These are phyloP conservation scores for Ceratocystis colombiana DNA, from an alignment of 2,329 filamentous ascomycete genomes.

Conservation along the genomic window DNA sequence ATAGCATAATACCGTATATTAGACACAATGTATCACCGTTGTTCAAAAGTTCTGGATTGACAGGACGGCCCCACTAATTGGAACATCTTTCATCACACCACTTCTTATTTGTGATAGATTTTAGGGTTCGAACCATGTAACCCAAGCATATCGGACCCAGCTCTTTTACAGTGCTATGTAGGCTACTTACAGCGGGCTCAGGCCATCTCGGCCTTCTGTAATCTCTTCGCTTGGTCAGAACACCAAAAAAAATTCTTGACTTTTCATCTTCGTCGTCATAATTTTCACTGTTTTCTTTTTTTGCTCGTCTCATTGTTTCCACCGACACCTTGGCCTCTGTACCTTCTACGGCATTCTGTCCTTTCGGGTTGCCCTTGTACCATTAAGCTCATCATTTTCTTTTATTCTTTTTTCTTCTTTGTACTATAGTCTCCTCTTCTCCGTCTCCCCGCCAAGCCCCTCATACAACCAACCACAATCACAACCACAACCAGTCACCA, in stretches of 20 bases:
- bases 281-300: not conserved
- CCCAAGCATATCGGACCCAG: not conserved
- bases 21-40: not conserved
- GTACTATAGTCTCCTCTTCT: not conserved
- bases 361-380: not conserved
- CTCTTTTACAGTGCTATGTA: not conserved
- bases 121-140: not conserved
- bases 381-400: not conserved
- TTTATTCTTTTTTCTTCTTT: not conserved
- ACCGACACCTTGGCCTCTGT: not conserved
- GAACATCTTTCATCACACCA: not conserved
- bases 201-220: not conserved
- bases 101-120: not conserved
- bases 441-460: not conserved
- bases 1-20: not conserved
- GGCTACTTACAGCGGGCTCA: not conserved
- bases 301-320: not conserved
- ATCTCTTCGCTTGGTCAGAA: not conserved
- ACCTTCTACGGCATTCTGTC: not conserved
- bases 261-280: slow-evolving; percentile 1
- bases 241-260: not conserved
- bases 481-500: not conserved
- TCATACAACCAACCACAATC: not conserved
- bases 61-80: not conserved
- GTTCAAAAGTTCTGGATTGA: not conserved